A percentile compares a stretch with the other conserved stretches of the same genome.
Evolutionary conservation across 2,329 filamentous ascomycete genomes (phyloP).

Genomic region (Scedosporium boydii): DNA sequence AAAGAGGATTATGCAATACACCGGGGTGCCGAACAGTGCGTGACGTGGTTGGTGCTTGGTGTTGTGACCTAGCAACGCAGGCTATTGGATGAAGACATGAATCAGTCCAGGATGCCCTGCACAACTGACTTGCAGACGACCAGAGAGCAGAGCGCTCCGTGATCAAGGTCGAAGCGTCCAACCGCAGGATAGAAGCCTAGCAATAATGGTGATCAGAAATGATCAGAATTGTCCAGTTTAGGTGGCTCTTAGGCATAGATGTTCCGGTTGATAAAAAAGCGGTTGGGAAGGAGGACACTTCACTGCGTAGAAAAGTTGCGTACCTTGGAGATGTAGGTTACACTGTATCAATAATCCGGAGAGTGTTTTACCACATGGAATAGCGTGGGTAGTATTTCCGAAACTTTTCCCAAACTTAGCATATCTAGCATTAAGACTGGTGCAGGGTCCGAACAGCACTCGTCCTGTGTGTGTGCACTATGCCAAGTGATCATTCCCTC

Average conservation of each 20-base stretch:
- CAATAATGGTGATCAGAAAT: neutral
- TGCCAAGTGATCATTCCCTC: neutral
- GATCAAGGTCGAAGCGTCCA: neutral
- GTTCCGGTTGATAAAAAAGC: neutral
- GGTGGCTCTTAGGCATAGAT: neutral
- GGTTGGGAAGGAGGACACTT: neutral
- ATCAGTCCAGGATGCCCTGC: neutral
- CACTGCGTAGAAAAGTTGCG: neutral
- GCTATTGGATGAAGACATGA: neutral
- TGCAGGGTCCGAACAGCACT: neutral
- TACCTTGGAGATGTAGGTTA: neutral
- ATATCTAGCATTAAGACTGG: neutral
- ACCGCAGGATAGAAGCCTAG: neutral
- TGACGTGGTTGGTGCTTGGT: slow-evolving; percentile 3
- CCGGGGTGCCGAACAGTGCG: slow-evolving; percentile 3
- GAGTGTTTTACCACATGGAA: neutral
- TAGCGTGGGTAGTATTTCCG: neutral
- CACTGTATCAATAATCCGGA: neutral
- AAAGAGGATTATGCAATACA: slow-evolving; percentile 6
- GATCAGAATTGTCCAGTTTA: neutral
- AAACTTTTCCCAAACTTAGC: neutral
- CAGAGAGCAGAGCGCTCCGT: neutral
- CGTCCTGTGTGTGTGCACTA: neutral
- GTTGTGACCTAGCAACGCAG: neutral
- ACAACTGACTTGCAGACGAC: neutral